A percentile compares a stretch with the other conserved stretches of the same genome.
These are phyloP conservation scores for Ophiocordyceps australis DNA, from an alignment of 2,329 filamentous ascomycete genomes.

Conservation along the genomic window DNA sequence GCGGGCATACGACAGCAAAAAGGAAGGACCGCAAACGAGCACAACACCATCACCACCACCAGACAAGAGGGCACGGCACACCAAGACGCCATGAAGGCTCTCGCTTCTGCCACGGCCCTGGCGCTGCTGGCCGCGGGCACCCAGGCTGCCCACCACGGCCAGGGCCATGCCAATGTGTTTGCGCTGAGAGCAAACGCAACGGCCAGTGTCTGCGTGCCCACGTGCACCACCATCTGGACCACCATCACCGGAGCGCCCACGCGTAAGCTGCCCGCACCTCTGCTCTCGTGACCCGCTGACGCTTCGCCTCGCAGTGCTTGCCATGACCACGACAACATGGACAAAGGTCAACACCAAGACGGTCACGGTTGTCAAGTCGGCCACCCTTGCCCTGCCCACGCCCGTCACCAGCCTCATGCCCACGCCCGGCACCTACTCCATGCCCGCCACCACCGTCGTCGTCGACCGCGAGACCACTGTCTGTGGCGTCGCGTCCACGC, in stretches of 20 bases:
- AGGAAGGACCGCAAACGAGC: no score
- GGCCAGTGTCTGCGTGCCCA: conserved; percentile 31
- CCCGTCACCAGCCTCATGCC: conserved; percentile 34
- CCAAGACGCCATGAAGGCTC: conserved; percentile 68
- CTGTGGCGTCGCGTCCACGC: conserved; percentile 42
- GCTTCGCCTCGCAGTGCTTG: conserved; percentile 22
- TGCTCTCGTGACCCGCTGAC: conserved; percentile 1
- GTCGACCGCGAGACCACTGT: conserved; percentile 50
- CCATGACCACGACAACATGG: conserved; percentile 10
- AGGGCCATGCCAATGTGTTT: conserved; percentile 44
- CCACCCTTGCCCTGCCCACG: conserved; percentile 26
- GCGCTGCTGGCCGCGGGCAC: conserved; percentile 39
- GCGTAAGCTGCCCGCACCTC: conserved; percentile 28
- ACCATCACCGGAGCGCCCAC: conserved; percentile 51
- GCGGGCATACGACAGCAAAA: no score
- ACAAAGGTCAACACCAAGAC: conserved; percentile 7
- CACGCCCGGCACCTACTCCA: conserved; percentile 56
- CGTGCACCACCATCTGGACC: conserved; percentile 58
- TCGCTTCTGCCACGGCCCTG: conserved; percentile 45
- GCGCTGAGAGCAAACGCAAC: conserved; percentile 24
- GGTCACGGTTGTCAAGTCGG: conserved; percentile 4
- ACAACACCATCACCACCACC: no score
- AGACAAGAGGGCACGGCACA: no score
- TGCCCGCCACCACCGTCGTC: conserved; percentile 54
- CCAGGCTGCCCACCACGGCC: conserved; percentile 41